These are phyloP conservation scores for Sporisorium iseilematis-ciliati DNA, from an alignment of 1,284 basidiomycete species.

Conservation along the genomic window DNA sequence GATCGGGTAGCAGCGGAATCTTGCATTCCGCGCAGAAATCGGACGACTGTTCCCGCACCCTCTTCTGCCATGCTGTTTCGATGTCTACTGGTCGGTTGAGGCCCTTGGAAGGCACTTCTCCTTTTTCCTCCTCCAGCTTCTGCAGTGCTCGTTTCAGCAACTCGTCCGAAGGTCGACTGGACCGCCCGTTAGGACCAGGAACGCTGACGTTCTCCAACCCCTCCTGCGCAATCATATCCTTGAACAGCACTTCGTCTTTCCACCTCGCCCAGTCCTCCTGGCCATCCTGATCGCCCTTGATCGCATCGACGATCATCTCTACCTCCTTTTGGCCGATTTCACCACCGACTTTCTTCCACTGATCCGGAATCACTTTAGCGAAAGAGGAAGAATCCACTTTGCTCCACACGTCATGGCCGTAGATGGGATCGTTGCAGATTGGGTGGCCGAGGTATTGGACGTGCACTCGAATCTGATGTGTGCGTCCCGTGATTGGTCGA, in stretches of 20 bases:
- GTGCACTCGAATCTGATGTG: conserved; percentile 95
- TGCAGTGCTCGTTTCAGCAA: conserved; percentile 37
- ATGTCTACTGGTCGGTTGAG: conserved; percentile 48
- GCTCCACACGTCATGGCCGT: conserved; percentile 68
- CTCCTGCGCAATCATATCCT: conserved; percentile 56
- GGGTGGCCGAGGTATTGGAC: conserved; percentile 93
- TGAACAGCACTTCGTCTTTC: conserved; percentile 67
- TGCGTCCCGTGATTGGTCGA: conserved; percentile 73
- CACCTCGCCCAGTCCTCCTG: conserved; percentile 67
- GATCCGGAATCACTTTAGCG: conserved; percentile 56
- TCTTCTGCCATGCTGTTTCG: conserved; percentile 51
- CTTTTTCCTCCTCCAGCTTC: conserved; percentile 39
- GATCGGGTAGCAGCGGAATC: conserved; percentile 63
- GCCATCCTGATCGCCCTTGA: conserved; percentile 66
- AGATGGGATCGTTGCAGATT: conserved; percentile 76
- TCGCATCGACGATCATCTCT: conserved; percentile 63
- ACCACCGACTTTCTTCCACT: conserved; percentile 63
- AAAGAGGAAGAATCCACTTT: conserved; percentile 55
- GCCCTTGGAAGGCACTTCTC: conserved; percentile 33
- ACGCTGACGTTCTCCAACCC: conserved; percentile 61
- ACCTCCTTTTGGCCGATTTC: conserved; percentile 61
- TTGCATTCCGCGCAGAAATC: conserved; percentile 65
- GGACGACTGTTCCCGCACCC: conserved; percentile 41
- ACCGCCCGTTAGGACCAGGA: conserved; percentile 62
- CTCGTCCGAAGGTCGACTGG: conserved; percentile 42